These are phyloP conservation scores for Fusarium chlamydosporum DNA, from an alignment of 2,329 filamentous ascomycete species.

Conservation along the genomic window DNA sequence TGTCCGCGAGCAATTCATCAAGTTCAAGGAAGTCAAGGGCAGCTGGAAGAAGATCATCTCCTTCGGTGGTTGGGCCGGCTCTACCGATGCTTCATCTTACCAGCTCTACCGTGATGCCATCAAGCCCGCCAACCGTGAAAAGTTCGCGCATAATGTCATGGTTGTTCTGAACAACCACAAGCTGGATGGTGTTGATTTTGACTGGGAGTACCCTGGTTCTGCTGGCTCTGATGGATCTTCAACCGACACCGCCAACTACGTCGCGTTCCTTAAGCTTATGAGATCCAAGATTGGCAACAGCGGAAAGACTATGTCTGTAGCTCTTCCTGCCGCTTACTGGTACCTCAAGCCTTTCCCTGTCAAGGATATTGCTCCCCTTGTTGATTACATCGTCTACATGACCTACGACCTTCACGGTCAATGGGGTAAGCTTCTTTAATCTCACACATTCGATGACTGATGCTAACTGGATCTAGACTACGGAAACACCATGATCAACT, in stretches of 20 bases:
- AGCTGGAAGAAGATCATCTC: slow-evolving; percentile 55
- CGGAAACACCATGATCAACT: slow-evolving; percentile 46
- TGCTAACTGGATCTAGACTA: slow-evolving; percentile 42
- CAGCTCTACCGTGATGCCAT: slow-evolving; percentile 52
- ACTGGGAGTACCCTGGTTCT: slow-evolving; percentile 63
- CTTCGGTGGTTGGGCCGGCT: slow-evolving; percentile 56
- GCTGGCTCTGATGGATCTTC: slow-evolving; percentile 45
- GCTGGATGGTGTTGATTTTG: slow-evolving; percentile 62
- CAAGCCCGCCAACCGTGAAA: slow-evolving; percentile 55
- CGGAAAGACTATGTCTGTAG: slow-evolving; percentile 55
- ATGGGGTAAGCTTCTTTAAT: slow-evolving; percentile 46
- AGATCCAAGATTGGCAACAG: slow-evolving; percentile 49
- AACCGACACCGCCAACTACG: slow-evolving; percentile 55
- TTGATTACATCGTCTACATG: slow-evolving; percentile 58
- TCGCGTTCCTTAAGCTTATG: slow-evolving; percentile 54
- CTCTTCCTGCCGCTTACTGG: slow-evolving; percentile 58
- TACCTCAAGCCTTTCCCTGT: slow-evolving; percentile 58
- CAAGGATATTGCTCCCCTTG: slow-evolving; percentile 48
- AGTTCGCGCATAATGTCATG: slow-evolving; percentile 55
- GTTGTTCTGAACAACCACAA: slow-evolving; percentile 58
- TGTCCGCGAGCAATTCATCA: slow-evolving; percentile 49
- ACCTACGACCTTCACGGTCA: slow-evolving; percentile 57
- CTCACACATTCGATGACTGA: rapidly evolving
- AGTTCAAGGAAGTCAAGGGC: slow-evolving; percentile 50
- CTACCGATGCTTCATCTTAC: slow-evolving; percentile 47